Evolutionary conservation across 352 stramenopile species (phyloP).

Genomic region (Pythium dissimile): DNA sequence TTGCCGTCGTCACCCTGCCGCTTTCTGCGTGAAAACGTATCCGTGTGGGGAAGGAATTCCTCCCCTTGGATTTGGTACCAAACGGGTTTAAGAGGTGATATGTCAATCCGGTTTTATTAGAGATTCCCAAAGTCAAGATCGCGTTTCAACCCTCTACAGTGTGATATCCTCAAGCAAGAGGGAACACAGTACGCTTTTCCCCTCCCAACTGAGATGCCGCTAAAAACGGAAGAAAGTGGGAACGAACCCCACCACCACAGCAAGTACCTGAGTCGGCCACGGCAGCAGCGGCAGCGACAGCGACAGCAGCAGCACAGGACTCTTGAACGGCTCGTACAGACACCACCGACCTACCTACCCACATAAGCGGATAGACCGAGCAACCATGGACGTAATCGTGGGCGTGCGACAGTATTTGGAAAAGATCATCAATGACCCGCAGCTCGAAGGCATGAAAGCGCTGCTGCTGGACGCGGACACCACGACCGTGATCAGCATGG

Average conservation of each 20-base stretch:
- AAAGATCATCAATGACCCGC: conserved; percentile 78
- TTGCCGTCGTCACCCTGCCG: not conserved
- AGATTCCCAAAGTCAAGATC: conserved; percentile 14
- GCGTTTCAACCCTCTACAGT: conserved; percentile 14
- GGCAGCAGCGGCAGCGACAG: too few relatives aligned
- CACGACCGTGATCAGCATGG: conserved; percentile 94
- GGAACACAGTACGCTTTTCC: not conserved
- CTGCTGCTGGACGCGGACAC: conserved; percentile 95
- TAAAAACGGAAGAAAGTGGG: conserved; percentile 27
- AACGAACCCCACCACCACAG: too few relatives aligned
- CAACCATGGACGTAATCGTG: conserved; percentile 68
- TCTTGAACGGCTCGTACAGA: too few relatives aligned
- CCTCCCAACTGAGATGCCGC: conserved; percentile 13
- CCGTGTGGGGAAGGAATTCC: conserved; percentile 13
- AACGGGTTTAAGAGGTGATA: conserved; percentile 5
- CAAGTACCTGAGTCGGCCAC: too few relatives aligned
- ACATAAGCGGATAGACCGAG: not conserved
- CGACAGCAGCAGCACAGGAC: not conserved
- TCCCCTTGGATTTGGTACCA: conserved; percentile 14
- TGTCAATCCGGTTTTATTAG: conserved; percentile 14
- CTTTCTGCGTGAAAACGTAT: conserved; percentile 20
- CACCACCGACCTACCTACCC: too few relatives aligned
- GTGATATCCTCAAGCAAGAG: not conserved
- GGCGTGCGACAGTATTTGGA: conserved; percentile 74
- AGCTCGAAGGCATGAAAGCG: conserved; percentile 95